Evolutionary conservation across 1,284 basidiomycete genomes (phyloP).

Genomic region (Meripilus lineatus): DNA sequence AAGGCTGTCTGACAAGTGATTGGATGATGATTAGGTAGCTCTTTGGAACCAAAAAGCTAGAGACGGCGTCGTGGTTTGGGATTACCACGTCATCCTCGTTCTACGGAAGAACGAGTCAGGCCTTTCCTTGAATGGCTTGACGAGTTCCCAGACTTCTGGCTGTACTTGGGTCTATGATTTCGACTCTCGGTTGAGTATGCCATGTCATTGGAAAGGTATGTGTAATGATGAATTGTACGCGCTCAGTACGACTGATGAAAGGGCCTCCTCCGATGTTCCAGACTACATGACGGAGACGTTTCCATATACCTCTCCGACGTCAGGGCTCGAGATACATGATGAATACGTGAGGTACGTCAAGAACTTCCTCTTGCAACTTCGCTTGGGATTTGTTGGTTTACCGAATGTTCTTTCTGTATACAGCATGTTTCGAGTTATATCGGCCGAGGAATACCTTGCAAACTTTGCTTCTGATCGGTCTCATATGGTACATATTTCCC

Average conservation of each 20-base stretch:
- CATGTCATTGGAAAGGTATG: conserved; percentile 46
- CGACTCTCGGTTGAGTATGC: conserved; percentile 46
- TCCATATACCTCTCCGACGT: conserved; percentile 30
- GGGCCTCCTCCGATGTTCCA: no score
- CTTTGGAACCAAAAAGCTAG: conserved; percentile 56
- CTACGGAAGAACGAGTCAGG: conserved; percentile 26
- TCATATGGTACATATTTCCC: conserved; percentile 54
- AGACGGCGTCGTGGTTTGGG: conserved; percentile 54
- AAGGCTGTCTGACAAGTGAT: conserved; percentile 1
- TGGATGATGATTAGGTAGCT: conserved; percentile 44
- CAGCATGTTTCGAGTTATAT: conserved; percentile 46
- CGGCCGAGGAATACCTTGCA: conserved; percentile 44
- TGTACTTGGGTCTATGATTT: conserved; percentile 61
- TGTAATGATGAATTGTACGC: not conserved
- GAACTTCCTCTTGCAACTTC: not conserved
- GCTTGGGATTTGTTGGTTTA: no score
- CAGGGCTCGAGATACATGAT: conserved; percentile 15
- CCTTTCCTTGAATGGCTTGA: not conserved
- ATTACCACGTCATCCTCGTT: conserved; percentile 69
- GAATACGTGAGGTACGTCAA: conserved; percentile 44
- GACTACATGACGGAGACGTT: conserved; percentile 57
- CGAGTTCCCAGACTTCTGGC: not conserved
- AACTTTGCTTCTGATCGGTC: conserved; percentile 74
- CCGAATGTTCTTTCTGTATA: no score
- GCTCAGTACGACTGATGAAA: not conserved